Evolutionary conservation across 768 basidiomycete species (phyloP).

Genomic region (Daedaleopsis sinensis): DNA sequence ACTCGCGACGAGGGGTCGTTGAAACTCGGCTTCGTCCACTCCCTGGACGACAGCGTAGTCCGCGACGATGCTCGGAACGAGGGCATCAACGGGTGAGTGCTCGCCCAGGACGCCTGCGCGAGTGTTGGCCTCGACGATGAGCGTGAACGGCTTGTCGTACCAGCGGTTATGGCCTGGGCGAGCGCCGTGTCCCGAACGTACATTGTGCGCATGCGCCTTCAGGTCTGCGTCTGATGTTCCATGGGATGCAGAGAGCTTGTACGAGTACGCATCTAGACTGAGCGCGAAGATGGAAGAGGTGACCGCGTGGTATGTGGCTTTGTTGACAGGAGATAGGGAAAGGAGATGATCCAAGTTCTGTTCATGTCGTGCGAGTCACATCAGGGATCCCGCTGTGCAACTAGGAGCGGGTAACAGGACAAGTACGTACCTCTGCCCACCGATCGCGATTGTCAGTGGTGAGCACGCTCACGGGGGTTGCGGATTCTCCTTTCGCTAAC

Average conservation of each 20-base stretch:
- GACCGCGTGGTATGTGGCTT: constrained; percentile 58
- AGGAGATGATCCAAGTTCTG: constrained; percentile 78
- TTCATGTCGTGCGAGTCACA: background rate
- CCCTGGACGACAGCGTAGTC: constrained; percentile 80
- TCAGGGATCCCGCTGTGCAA: background rate
- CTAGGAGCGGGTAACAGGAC: background rate
- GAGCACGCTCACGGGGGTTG: constrained; percentile 68
- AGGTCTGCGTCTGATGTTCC: constrained; percentile 40
- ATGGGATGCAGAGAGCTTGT: constrained; percentile 37
- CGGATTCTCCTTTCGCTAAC: constrained; percentile 52
- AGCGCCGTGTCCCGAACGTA: constrained; percentile 65
- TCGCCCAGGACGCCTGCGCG: constrained; percentile 89
- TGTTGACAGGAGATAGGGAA: constrained; percentile 67
- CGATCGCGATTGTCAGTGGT: constrained; percentile 80
- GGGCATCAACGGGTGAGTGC: constrained; percentile 88
- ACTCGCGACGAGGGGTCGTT: constrained; percentile 13
- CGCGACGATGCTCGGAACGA: constrained; percentile 84
- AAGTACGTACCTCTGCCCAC: constrained; percentile 70
- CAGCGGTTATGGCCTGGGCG: constrained; percentile 66
- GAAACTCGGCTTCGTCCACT: constrained; percentile 54
- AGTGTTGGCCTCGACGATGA: constrained; percentile 84
- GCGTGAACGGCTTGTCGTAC: constrained; percentile 85
- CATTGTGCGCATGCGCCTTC: constrained; percentile 76
- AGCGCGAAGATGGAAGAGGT: constrained; percentile 78
- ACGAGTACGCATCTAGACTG: constrained; percentile 73